A percentile compares a stretch with the other conserved stretches of the same genome.
phyloP scores from a whole-genome alignment of 257 asterid genomes.

The Penstemon eatonii region DNA sequence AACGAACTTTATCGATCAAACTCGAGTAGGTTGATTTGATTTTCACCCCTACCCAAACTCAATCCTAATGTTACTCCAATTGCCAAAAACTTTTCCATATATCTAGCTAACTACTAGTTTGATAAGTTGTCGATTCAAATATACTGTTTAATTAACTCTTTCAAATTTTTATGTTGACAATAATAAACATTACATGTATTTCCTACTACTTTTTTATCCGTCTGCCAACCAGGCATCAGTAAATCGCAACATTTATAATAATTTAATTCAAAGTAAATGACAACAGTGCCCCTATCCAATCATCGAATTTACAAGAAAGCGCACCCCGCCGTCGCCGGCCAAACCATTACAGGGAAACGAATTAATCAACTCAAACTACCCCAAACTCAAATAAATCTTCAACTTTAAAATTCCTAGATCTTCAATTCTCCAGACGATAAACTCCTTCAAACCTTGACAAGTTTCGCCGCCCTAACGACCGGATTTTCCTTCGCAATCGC shows the following conservation, averaged over 20 bases:
- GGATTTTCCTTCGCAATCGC: constrained; percentile 77
- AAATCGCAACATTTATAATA: constrained; percentile 20
- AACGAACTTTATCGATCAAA: no score
- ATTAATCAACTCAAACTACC: constrained; percentile 4
- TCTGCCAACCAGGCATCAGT: background rate
- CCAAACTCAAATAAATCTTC: background rate
- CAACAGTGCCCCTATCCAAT: constrained; percentile 40
- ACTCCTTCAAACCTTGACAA: constrained; percentile 55
- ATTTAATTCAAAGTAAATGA: constrained; percentile 32
- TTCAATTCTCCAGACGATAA: background rate
- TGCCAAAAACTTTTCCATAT: no score
- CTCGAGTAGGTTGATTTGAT: no score
- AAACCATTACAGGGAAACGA: constrained; percentile 17
- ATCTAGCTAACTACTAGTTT: no score
- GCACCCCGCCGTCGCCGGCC: constrained; percentile 13
- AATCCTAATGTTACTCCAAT: no score
- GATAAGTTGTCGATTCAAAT: no score
- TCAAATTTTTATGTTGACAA: background rate
- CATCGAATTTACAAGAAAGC: constrained; percentile 42
- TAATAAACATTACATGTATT: no score
- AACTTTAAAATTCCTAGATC: constrained; percentile 7
- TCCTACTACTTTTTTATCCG: background rate
- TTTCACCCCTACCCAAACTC: no score
- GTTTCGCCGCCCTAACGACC: constrained; percentile 74
- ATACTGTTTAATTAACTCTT: background rate